phyloP scores from a whole-genome alignment of 805 yeast species.

The Monosporozyma unispora region DNA sequence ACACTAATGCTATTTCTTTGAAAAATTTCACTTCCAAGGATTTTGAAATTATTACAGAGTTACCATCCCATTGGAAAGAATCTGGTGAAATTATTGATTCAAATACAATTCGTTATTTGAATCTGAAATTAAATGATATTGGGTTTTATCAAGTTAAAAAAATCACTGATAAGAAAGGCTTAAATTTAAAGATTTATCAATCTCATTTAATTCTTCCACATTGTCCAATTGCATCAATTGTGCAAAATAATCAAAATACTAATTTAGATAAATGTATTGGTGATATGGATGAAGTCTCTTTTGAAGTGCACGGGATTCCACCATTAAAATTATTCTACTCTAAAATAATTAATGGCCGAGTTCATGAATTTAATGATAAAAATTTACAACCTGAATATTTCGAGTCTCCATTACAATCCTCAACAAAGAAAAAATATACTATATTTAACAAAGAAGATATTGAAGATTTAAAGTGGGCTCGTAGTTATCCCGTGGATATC shows the following conservation, averaged over 20 bases:
- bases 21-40: constrained; percentile 52
- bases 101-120: constrained; percentile 43
- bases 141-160: constrained; percentile 69
- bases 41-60: constrained; percentile 33
- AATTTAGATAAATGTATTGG: constrained; percentile 54
- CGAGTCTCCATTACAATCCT: constrained; percentile 39
- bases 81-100: constrained; percentile 2
- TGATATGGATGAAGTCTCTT: constrained; percentile 40
- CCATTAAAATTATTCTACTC: constrained; percentile 59
- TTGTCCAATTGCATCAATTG: constrained; percentile 68
- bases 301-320: constrained; percentile 64
- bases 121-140: constrained; percentile 54
- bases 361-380: constrained; percentile 30
- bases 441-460: constrained; percentile 30
- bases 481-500: constrained; percentile 36
- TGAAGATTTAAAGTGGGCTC: constrained; percentile 35
- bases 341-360: constrained; percentile 34
- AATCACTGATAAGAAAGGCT: constrained; percentile 58
- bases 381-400: constrained; percentile 44
- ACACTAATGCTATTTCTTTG: constrained; percentile 37
- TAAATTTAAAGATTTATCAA: constrained; percentile 50
- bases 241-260: constrained; percentile 23
- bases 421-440: constrained; percentile 11
- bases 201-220: constrained; percentile 57
- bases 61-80: constrained; percentile 10